Conservation (phyloP, 2,329 filamentous ascomycete genomes). For the Chaetomium sp. region DNA sequence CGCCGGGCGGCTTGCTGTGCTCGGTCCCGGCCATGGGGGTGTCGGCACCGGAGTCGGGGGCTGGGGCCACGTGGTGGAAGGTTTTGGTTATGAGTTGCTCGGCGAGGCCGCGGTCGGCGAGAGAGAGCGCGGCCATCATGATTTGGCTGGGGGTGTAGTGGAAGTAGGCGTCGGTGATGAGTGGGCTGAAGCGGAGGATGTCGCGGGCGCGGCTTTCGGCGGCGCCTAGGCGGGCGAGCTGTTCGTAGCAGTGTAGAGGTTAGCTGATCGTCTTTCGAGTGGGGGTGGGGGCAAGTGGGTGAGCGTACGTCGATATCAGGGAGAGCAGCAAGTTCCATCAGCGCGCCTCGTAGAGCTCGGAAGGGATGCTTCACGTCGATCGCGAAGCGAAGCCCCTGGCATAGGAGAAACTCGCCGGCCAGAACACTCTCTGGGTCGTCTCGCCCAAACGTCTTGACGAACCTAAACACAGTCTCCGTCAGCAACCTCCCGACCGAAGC, state of each 20-base stretch:
- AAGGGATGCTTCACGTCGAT: conserved; percentile 91
- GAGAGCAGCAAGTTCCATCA: conserved; percentile 72
- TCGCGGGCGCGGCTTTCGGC: conserved; percentile 70
- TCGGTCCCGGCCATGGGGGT: conserved; percentile 13
- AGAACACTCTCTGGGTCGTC: conserved; percentile 76
- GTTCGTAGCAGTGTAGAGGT: not conserved
- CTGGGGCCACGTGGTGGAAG: conserved; percentile 27
- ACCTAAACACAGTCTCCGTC: conserved; percentile 37
- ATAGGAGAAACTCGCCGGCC: conserved; percentile 85
- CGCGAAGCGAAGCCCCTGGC: conserved; percentile 86
- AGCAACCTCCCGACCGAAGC: too few relatives aligned
- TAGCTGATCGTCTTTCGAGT: not conserved
- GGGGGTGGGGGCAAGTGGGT: conserved; percentile 9
- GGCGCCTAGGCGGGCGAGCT: conserved; percentile 41
- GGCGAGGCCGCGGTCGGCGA: conserved; percentile 63
- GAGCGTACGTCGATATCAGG: conserved; percentile 49
- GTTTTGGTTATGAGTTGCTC: conserved; percentile 41
- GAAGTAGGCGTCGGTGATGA: conserved; percentile 94
- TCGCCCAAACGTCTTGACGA: conserved; percentile 62
- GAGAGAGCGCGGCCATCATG: conserved; percentile 72
- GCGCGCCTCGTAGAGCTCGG: conserved; percentile 75
- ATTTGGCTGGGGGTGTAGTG: conserved; percentile 93
- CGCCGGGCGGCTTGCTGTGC: conserved; percentile 16
- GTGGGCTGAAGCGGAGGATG: conserved; percentile 69
- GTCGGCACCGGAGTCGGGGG: conserved; percentile 22